Evolutionary conservation across 2,329 filamentous ascomycete genomes (phyloP), one percentile per base, ranked within the genome.

Genomic region (Aspergillus hortae): DNA sequence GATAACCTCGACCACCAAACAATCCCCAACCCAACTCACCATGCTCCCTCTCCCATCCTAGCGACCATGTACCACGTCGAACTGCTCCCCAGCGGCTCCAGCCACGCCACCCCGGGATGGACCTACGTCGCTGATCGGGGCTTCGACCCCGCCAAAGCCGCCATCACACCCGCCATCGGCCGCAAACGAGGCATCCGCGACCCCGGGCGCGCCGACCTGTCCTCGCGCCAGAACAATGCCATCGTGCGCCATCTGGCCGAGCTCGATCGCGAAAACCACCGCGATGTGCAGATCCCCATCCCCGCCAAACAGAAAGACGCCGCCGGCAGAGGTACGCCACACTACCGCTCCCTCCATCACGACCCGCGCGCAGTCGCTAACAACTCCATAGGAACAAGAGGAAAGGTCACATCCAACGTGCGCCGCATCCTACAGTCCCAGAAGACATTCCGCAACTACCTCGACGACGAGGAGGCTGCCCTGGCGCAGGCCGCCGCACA

Each of bases 61-160:
- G 33, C 19, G 14, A 23, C 40, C 41, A 86, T 85, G 80, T 82
- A 82, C 60, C 87, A 89, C 63, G 90, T 97, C 63, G 86, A 95
- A 72, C 87, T 95, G 61, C 77, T 96, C 52, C 88, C 90, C 33
- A 85, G 83, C 65, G 77, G 84, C 25, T 84, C 84, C 55, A 85
- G 84, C 14, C 82, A 83, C 42, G 77, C 81, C 42, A 88, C 90
- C 1, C 91, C 92, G 1, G 92, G 92, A 64, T 97, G 91, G 88
- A 90, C 90, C 11, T 96, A 96, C 68, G 89, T 96, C 1, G 86
- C 91, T 27, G 90, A 96, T 66, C 85, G 82, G 14, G 67, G 80
- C 70, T 79, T 81, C 51, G 79, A 83, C 50, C 79, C 81, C 11
- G 78, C 83, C 9, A 79, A 80, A 77, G 57, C 73, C 70, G 55